Base-by-base conservation (phyloP, 2,329 filamentous ascomycete genomes). In the Fusarium subglutinans region DNA sequence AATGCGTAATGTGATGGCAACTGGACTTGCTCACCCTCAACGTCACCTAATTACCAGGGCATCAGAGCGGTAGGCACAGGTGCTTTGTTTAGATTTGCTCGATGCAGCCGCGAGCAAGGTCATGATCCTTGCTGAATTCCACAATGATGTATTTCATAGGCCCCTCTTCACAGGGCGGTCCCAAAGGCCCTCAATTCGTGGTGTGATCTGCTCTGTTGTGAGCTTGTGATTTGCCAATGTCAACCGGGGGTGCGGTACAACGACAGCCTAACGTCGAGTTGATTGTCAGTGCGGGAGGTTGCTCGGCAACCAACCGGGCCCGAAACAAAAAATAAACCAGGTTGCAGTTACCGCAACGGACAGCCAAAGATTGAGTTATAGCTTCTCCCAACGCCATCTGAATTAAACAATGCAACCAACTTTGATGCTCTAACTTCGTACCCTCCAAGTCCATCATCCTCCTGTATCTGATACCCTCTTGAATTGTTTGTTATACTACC, bases 301-400 rank as follows among this genome's bases (percentile, higher is more conserved):
- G 77, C 77, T 66, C 50, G 59, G 77, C 76, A 79, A 79, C 77
- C 18, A 11, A 15, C 12, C 40, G 14, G n/a, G 37, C 37, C 50
- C 72, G 75, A 76, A 78, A 77, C 76, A 73, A 74, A 75, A 64
- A 78, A 79, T 75, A 78, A 78, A 77, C 74, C 57, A 50, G 70
- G 70, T 69, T 59, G 66, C 48, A 41, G 61, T 43, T 58, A 59
- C 69, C 48, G 54, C 63, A 54, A 72, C 45, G 50, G 68, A 51
- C 55, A 63, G 55, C 60, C 55, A 74, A 62, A 72, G 68, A 66
- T 62, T 58, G 68, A 75, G 69, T 59, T 60, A 59, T 63, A 61
- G 63, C 68, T 60, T 70, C 62, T 48, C 53, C 66, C 66, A 74
- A 45, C 61, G 60, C 61, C 67, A 70, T 64, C 66, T 69, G 61